A percentile compares a stretch with the other conserved stretches of the same genome.
Evolutionary conservation across 2,329 filamentous ascomycete species (phyloP).

Genomic region (Plenodomus lindquistii): DNA sequence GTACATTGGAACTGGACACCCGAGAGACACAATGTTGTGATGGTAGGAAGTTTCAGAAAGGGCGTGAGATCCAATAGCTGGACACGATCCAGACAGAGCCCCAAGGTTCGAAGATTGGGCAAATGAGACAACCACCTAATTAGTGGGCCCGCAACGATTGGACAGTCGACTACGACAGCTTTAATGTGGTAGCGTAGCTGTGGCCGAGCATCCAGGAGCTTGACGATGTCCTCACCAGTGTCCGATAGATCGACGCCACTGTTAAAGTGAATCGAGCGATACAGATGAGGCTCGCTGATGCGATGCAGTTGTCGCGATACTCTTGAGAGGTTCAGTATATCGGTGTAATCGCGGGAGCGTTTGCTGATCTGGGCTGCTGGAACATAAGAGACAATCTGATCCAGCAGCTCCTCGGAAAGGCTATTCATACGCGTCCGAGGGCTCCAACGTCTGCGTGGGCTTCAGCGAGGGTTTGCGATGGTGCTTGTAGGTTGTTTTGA

Average conservation of each 20-base stretch:
- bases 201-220: neutral
- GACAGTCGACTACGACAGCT: neutral
- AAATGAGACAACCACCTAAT: neutral
- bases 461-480: no score
- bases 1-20: neutral
- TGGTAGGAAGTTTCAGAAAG: constrained; percentile 1
- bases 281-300: constrained; percentile 9
- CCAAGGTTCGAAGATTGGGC: constrained; percentile 5
- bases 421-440: no score
- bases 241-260: neutral
- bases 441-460: no score
- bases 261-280: constrained; percentile 1
- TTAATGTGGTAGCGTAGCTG: constrained; percentile 1
- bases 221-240: neutral
- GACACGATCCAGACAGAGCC: neutral
- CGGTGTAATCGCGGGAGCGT: neutral
- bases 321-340: constrained; percentile 7
- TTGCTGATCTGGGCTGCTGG: constrained; percentile 3
- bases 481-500: no score
- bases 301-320: constrained; percentile 11
- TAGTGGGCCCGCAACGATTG: neutral
- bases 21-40: constrained; percentile 4
- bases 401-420: constrained; percentile 12
- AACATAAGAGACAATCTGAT: constrained; percentile 8
- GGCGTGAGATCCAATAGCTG: constrained; percentile 1